Evolutionary conservation across 345 rosid species (phyloP).

Genomic region (Salix koriyanagi): DNA sequence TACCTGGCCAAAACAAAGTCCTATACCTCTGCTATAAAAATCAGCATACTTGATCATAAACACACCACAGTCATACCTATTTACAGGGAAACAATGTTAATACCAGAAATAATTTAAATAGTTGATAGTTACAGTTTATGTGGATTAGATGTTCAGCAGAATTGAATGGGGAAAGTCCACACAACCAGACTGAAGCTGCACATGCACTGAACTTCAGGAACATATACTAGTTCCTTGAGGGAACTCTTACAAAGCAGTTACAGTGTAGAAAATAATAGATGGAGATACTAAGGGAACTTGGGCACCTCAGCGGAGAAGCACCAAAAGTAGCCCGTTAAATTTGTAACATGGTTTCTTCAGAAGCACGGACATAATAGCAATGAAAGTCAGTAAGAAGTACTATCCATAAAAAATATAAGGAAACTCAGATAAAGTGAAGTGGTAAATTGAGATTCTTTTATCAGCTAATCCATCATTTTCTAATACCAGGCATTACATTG

Average conservation of each 20-base stretch:
- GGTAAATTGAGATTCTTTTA: background rate
- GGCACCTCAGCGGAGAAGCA: background rate
- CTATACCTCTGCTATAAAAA: constrained; percentile 81
- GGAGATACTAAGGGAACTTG: background rate
- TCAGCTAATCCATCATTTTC: no score
- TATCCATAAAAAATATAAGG: no score
- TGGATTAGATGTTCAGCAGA: background rate
- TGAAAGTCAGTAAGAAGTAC: no score
- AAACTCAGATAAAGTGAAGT: background rate
- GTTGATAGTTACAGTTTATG: background rate
- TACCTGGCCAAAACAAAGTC: constrained; percentile 89
- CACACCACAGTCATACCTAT: constrained; percentile 96
- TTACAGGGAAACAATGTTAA: constrained; percentile 2
- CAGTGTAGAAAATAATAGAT: background rate
- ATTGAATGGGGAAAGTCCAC: background rate
- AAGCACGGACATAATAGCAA: background rate
- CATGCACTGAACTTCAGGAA: background rate
- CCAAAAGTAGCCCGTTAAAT: background rate
- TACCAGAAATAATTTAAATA: no score
- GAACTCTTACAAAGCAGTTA: background rate
- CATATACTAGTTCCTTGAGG: background rate
- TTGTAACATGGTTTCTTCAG: background rate
- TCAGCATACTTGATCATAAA: constrained; percentile 97
- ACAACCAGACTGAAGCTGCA: background rate
- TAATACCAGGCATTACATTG: background rate